Evolutionary conservation across 2,329 filamentous ascomycete species (phyloP).

Genomic region (Hypomyces rosellus): DNA sequence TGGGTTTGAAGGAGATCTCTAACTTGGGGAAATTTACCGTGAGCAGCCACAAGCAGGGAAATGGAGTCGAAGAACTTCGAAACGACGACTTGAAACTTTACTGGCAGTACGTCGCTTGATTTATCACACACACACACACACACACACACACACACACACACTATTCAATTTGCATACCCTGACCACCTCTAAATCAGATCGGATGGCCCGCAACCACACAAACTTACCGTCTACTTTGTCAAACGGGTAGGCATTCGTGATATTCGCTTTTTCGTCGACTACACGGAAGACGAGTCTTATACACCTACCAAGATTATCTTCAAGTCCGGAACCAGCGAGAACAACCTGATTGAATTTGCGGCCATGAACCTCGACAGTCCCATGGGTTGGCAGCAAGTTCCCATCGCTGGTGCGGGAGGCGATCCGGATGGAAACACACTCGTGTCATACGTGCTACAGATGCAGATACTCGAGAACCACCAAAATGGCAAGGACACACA

Average conservation of each 20-base stretch:
- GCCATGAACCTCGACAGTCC: conserved; percentile 73
- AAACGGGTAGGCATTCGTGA: conserved; percentile 73
- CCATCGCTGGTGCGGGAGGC: conserved; percentile 48
- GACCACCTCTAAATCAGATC: conserved; percentile 47
- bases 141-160: too few species aligned
- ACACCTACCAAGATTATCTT: conserved; percentile 91
- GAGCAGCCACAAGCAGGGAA: conserved; percentile 74
- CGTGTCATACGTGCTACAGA: conserved; percentile 82
- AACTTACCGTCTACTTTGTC: conserved; percentile 78
- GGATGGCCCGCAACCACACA: conserved; percentile 77
- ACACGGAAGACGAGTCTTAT: conserved; percentile 89
- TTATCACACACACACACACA: too few species aligned
- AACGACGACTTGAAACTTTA: conserved; percentile 66
- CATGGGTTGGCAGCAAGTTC: conserved; percentile 85
- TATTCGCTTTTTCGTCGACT: conserved; percentile 83
- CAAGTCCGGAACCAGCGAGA: conserved; percentile 81
- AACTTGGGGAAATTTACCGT: conserved; percentile 80
- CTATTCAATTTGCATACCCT: neutral
- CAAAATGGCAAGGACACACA: conserved; percentile 99
- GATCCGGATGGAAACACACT: conserved; percentile 66
- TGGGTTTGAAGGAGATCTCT: conserved; percentile 71
- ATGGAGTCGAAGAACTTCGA: conserved; percentile 68
- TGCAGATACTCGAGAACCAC: conserved; percentile 90
- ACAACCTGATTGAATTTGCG: conserved; percentile 84
- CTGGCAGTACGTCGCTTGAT: conserved; percentile 61